Conservation (phyloP, 163 green algal genomes). For the Picocystis sp. region DNA sequence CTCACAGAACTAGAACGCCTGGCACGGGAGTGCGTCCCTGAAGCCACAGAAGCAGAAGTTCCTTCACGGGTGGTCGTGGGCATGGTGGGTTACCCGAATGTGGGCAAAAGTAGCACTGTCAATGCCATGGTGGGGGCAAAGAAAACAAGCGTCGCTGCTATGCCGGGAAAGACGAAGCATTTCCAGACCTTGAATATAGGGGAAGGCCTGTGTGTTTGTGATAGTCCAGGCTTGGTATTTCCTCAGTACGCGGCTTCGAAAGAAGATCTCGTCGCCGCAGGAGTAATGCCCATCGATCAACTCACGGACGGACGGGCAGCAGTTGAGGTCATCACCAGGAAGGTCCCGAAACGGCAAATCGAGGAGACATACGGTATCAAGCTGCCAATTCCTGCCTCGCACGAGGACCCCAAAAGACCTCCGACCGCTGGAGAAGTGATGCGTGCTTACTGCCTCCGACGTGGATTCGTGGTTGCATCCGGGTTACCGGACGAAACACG, state of each 20-base stretch:
- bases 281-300: constrained; percentile 90
- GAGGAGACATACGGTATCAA: constrained; percentile 47
- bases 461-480: constrained; percentile 50
- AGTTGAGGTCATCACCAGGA: constrained; percentile 44
- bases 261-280: constrained; percentile 85
- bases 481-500: constrained; percentile 77
- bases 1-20: not conserved
- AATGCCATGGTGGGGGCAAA: constrained; percentile 93
- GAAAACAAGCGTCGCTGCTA: constrained; percentile 86
- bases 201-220: constrained; percentile 51
- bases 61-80: constrained; percentile 55
- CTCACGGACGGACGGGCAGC: constrained; percentile 73
- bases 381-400: constrained; percentile 30
- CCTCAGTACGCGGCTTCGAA: constrained; percentile 70
- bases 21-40: constrained; percentile 5
- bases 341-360: constrained; percentile 41
- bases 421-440: constrained; percentile 51
- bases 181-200: constrained; percentile 68
- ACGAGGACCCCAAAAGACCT: constrained; percentile 28
- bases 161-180: constrained; percentile 97
- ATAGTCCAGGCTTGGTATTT: constrained; percentile 93
- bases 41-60: not conserved
- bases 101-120: constrained; percentile 96
- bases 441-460: constrained; percentile 30
- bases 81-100: constrained; percentile 96